A percentile compares a stretch with the other conserved stretches of the same genome.
phyloP scores from a whole-genome alignment of 768 basidiomycete genomes.

The Phylloporus arenicola region DNA sequence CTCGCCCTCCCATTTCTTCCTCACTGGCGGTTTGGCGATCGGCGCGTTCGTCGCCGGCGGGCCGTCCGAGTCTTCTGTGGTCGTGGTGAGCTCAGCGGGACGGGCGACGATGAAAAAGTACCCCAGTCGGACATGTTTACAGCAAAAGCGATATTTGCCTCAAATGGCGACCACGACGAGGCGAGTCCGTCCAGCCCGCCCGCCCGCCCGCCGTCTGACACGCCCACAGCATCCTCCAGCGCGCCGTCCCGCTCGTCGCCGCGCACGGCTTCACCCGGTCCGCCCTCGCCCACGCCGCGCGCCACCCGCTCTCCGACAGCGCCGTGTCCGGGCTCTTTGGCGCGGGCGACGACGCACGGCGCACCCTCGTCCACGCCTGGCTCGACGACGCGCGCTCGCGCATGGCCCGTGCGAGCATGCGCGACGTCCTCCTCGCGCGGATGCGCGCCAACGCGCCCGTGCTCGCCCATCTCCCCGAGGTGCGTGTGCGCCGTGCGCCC shows the following conservation, averaged over 20 bases:
- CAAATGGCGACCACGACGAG: slow-evolving; percentile 13
- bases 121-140: slow-evolving; percentile 44
- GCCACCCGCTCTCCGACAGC: slow-evolving; percentile 61
- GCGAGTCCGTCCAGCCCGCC: slow-evolving; percentile 1
- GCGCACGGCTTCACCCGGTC: slow-evolving; percentile 72
- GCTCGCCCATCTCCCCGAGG: slow-evolving; percentile 61
- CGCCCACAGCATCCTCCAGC: slow-evolving; percentile 41
- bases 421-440: slow-evolving; percentile 50
- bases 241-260: slow-evolving; percentile 58
- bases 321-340: slow-evolving; percentile 75
- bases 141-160: not conserved
- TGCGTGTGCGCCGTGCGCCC: slow-evolving; percentile 26
- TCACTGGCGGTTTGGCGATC: slow-evolving; percentile 29
- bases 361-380: slow-evolving; percentile 68
- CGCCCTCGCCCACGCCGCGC: slow-evolving; percentile 59
- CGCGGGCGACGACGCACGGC: slow-evolving; percentile 56
- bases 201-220: not conserved
- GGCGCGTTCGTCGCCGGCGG: slow-evolving; percentile 25
- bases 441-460: slow-evolving; percentile 66
- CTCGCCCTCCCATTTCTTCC: slow-evolving; percentile 84
- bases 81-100: slow-evolving; percentile 19
- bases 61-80: slow-evolving; percentile 35
- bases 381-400: slow-evolving; percentile 54
- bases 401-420: slow-evolving; percentile 40
- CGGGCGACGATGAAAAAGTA: slow-evolving; percentile 20